phyloP scores from a whole-genome alignment of 2,329 filamentous ascomycete species.

The Alternaria postmessia region DNA sequence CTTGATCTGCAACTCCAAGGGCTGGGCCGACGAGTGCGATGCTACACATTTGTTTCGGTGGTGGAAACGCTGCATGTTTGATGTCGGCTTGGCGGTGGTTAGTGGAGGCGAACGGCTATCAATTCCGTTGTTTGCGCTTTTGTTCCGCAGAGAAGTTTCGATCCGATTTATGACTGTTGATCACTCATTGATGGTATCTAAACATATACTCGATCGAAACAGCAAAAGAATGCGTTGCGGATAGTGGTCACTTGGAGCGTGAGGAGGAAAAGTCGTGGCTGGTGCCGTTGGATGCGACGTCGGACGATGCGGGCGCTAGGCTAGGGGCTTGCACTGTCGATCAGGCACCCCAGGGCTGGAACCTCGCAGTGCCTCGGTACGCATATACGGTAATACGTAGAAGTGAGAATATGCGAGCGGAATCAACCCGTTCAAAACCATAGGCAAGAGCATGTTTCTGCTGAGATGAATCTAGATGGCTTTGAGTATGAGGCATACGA shows the following conservation, averaged over 20 bases:
- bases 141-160: neutral
- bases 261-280: neutral
- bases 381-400: neutral
- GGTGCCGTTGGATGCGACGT: neutral
- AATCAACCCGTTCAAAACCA: neutral
- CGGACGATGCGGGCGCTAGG: conserved; percentile 4
- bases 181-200: neutral
- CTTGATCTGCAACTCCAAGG: conserved; percentile 21
- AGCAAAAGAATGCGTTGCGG: neutral
- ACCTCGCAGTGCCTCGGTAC: neutral
- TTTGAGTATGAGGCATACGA: too few relatives aligned
- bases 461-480: neutral
- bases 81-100: conserved; percentile 21
- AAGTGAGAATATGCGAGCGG: neutral
- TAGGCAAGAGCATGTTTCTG: neutral
- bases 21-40: conserved; percentile 15
- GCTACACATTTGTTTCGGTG: conserved; percentile 39
- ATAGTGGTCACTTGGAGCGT: neutral
- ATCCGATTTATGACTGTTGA: neutral
- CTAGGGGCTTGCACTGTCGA: neutral
- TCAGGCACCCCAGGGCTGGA: neutral
- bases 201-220: neutral
- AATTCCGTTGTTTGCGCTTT: neutral
- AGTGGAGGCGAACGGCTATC: neutral
- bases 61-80: conserved; percentile 38